Evolutionary conservation across 2,329 filamentous ascomycete species (phyloP).

Genomic region (Penicillium oxalicum): DNA sequence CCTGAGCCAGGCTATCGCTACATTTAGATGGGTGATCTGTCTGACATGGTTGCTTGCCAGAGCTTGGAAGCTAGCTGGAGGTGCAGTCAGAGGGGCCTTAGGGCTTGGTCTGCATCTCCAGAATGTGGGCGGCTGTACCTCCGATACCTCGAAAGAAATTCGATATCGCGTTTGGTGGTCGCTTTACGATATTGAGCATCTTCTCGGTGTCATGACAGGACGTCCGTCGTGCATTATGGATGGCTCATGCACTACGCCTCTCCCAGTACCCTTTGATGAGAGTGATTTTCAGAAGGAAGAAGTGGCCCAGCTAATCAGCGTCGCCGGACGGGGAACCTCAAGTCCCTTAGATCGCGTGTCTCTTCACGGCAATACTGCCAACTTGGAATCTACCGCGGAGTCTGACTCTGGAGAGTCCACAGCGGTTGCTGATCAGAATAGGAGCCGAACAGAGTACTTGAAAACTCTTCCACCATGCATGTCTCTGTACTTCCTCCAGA

Average conservation of each 20-base stretch:
- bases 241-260: constrained; percentile 37
- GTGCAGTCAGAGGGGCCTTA: constrained; percentile 37
- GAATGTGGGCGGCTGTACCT: constrained; percentile 33
- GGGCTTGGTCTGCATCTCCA: constrained; percentile 40
- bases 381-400: constrained; percentile 17
- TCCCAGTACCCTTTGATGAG: constrained; percentile 40
- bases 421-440: constrained; percentile 14
- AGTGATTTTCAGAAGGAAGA: constrained; percentile 33
- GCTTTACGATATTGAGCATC: constrained; percentile 39
- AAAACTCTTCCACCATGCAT: constrained; percentile 33
- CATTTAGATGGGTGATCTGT: not conserved
- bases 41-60: constrained; percentile 16
- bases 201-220: constrained; percentile 41
- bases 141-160: constrained; percentile 39
- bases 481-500: constrained; percentile 38
- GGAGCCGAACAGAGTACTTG: constrained; percentile 29
- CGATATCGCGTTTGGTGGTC: constrained; percentile 44
- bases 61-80: constrained; percentile 39
- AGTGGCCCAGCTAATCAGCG: constrained; percentile 21
- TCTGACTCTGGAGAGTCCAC: constrained; percentile 16
- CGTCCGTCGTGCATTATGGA: constrained; percentile 40
- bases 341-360: constrained; percentile 19
- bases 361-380: constrained; percentile 18
- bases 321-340: constrained; percentile 16
- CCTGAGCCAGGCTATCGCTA: not conserved